These are phyloP conservation scores for Flaveria ramosissima DNA, from an alignment of 129 eudicot genomes.

Conservation along the genomic window DNA sequence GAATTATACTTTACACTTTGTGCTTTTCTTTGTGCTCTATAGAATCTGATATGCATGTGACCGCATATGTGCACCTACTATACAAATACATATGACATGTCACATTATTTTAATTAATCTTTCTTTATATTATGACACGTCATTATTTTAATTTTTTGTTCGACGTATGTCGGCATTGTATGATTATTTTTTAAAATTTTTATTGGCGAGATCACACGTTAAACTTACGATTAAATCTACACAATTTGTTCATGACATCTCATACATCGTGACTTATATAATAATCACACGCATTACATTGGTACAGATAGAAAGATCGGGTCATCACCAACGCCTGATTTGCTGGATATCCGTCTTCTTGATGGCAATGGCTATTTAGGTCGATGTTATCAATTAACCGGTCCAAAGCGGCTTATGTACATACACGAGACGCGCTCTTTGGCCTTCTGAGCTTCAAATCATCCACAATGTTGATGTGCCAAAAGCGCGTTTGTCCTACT, in stretches of 20 bases:
- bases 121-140: neutral
- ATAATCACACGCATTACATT: no score
- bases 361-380: slow-evolving; percentile 48
- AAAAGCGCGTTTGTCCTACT: neutral
- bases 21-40: slow-evolving; percentile 19
- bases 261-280: neutral
- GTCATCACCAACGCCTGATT: slow-evolving; percentile 43
- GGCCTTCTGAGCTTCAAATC: slow-evolving; percentile 28
- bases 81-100: neutral
- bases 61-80: slow-evolving; percentile 22
- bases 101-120: neutral
- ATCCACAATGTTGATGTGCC: neutral
- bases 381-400: slow-evolving; percentile 4
- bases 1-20: slow-evolving; percentile 25
- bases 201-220: no score
- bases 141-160: neutral
- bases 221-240: no score
- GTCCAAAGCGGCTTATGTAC: slow-evolving; percentile 11
- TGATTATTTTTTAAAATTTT: neutral
- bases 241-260: no score
- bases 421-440: neutral
- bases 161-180: slow-evolving; percentile 3
- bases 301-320: slow-evolving; percentile 54
- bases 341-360: slow-evolving; percentile 54
- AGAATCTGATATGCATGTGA: slow-evolving; percentile 24